Evolutionary conservation across 1,284 basidiomycete genomes (phyloP).

Genomic region (Exobasidium rhododendri): DNA sequence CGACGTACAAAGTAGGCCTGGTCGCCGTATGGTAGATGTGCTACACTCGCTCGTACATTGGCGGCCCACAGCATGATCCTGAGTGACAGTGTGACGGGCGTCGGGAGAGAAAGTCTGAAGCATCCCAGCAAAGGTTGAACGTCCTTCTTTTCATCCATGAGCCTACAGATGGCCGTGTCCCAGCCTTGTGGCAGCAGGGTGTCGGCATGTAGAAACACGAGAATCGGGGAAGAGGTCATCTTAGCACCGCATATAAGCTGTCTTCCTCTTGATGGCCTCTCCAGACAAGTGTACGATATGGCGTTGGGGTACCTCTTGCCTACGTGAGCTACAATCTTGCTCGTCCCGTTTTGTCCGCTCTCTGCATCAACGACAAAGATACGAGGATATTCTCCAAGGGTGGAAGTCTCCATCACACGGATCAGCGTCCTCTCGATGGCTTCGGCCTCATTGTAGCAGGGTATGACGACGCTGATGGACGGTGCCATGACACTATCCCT

Average conservation of each 20-base stretch:
- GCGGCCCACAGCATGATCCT: background rate
- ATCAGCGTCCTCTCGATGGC: background rate
- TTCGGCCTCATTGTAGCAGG: slow-evolving; percentile 4
- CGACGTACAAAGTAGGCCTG: slow-evolving; percentile 5
- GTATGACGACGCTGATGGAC: slow-evolving; percentile 8
- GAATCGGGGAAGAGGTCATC: background rate
- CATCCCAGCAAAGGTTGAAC: background rate
- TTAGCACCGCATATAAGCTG: slow-evolving; percentile 1
- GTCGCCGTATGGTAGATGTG: slow-evolving; percentile 1
- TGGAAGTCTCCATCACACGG: background rate
- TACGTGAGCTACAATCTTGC: background rate
- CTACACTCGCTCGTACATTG: slow-evolving; percentile 1
- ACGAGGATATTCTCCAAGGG: background rate
- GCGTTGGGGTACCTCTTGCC: background rate
- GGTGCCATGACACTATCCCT: no score
- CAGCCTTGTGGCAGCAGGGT: background rate
- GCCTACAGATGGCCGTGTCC: background rate
- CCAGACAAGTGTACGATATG: background rate
- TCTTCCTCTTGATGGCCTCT: slow-evolving; percentile 2
- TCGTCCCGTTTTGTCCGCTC: background rate
- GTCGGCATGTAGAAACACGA: slow-evolving; percentile 2
- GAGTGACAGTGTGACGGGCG: background rate
- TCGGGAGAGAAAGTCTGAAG: background rate
- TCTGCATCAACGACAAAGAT: slow-evolving; percentile 1
- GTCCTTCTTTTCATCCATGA: background rate